phyloP scores from a whole-genome alignment of 192 early-diverging fungal species.

The Lobulomyces angularis region DNA sequence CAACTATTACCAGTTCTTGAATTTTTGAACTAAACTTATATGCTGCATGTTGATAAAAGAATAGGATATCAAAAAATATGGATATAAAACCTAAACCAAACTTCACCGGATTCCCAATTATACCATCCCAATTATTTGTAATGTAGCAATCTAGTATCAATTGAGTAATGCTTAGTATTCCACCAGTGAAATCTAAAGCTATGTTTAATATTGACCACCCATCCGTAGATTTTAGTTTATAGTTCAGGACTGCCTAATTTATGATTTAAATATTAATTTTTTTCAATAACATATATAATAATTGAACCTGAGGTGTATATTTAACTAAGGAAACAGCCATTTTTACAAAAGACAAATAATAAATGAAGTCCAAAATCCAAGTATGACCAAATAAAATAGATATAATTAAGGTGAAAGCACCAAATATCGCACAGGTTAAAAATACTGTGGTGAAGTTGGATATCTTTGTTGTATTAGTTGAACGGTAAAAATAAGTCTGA shows the following conservation, averaged over 20 bases:
- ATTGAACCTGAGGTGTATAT: slow-evolving; percentile 56
- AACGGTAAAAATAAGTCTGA: slow-evolving; percentile 59
- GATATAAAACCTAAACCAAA: slow-evolving; percentile 64
- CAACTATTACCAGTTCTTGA: no score
- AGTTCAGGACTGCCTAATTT: slow-evolving; percentile 57
- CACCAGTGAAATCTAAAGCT: slow-evolving; percentile 76
- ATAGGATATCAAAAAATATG: slow-evolving; percentile 67
- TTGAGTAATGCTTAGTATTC: slow-evolving; percentile 61
- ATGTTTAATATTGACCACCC: slow-evolving; percentile 90
- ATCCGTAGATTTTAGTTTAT: slow-evolving; percentile 55
- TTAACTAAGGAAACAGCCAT: slow-evolving; percentile 68
- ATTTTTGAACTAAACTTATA: no score
- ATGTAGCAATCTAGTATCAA: slow-evolving; percentile 58
- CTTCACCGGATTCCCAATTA: slow-evolving; percentile 33
- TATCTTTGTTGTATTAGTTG: slow-evolving; percentile 36
- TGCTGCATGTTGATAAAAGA: slow-evolving; percentile 66
- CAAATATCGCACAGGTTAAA: slow-evolving; percentile 24
- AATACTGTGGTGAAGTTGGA: slow-evolving; percentile 17
- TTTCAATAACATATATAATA: neutral
- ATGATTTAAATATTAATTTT: slow-evolving; percentile 7
- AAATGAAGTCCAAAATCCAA: slow-evolving; percentile 50
- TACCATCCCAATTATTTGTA: slow-evolving; percentile 46
- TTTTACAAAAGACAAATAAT: slow-evolving; percentile 67
- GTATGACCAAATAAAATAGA: slow-evolving; percentile 8
- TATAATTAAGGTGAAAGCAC: slow-evolving; percentile 14